phyloP scores from a whole-genome alignment of 2,329 filamentous ascomycete species.

The Colletotrichum tabaci region DNA sequence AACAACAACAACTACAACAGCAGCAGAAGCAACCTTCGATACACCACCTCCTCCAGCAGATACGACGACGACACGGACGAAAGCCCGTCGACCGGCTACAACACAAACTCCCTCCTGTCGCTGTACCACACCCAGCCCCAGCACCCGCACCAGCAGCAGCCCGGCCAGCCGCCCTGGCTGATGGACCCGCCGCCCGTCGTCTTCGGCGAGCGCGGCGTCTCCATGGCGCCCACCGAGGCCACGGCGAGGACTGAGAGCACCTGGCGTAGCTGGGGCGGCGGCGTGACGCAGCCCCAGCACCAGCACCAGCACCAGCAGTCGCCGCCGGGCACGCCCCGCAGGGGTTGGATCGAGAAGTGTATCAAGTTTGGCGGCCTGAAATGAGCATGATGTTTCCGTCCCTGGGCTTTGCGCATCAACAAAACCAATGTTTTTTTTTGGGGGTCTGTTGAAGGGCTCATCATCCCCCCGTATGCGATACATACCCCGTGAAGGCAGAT shows the following conservation, averaged over 20 bases:
- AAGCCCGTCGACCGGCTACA: neutral
- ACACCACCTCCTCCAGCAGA: slow-evolving; percentile 23
- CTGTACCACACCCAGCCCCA: slow-evolving; percentile 21
- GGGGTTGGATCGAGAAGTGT: slow-evolving; percentile 41
- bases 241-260: slow-evolving; percentile 38
- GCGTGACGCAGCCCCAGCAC: slow-evolving; percentile 22
- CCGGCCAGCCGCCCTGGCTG: slow-evolving; percentile 16
- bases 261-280: slow-evolving; percentile 42
- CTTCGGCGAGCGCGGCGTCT: slow-evolving; percentile 34
- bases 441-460: no score
- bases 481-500: neutral
- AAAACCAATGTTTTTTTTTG: no score
- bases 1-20: no score
- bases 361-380: slow-evolving; percentile 41
- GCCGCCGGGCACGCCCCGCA: slow-evolving; percentile 22
- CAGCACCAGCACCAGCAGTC: neutral
- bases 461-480: neutral
- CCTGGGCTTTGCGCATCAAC: neutral
- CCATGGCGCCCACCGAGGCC: slow-evolving; percentile 39
- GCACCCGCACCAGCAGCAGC: slow-evolving; percentile 18
- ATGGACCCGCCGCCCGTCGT: slow-evolving; percentile 12
- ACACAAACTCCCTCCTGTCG: slow-evolving; percentile 33
- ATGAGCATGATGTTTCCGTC: neutral
- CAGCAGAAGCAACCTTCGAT: neutral
- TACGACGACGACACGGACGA: slow-evolving; percentile 23